Base-by-base conservation (phyloP, 73 alveolate genomes). In the Paramecium sonneborni region DNA sequence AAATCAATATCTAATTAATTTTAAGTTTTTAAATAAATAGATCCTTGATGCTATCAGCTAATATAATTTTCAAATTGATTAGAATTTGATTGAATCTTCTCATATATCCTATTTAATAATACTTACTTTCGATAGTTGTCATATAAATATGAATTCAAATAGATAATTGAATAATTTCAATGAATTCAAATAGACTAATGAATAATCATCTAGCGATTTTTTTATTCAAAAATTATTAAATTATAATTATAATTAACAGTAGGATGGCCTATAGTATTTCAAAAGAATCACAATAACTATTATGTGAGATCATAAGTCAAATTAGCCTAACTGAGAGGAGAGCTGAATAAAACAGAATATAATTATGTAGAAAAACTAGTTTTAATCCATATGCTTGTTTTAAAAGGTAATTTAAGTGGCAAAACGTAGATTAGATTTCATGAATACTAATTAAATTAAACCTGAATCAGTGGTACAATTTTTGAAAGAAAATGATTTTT, bases 341-440 rank as follows among this genome's bases (percentile, higher is more conserved):
- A 34, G 74, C 74, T 10, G 90, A 79, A 23, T 10, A 79, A 23
- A 37, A 41, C 15, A 79, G 90, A 46, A 79, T 79, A 11, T 46
- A 43, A 62, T 34, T 79, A 43, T 79, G 90, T 14, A 43, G 90
- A 79, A 79, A 79, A 20, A 30, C 90, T 24, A 43, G 37, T 44
- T 79, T 79, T 23, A 79, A 79, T 44, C 90, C 90, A 20, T 79
- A 79, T 24, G 37, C 76, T 14, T 23, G 62, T 1, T 79, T 43
- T 46, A 79, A 79, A 44, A 43, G 18, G 86, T 72, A 72, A 52
- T 52, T 3, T 10, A 41, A 15, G 4, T 30, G 1, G 21, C 18
- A 12, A 52, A 3, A 6, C 32, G 24, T 38, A 72, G 86, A 72
- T 72, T 72, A 37, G 86, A 79, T 44, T 21, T 12, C 39, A 39